These are phyloP conservation scores for Cylindrodendrum hubeiense DNA, from an alignment of 2,329 filamentous ascomycete species.

Conservation along the genomic window DNA sequence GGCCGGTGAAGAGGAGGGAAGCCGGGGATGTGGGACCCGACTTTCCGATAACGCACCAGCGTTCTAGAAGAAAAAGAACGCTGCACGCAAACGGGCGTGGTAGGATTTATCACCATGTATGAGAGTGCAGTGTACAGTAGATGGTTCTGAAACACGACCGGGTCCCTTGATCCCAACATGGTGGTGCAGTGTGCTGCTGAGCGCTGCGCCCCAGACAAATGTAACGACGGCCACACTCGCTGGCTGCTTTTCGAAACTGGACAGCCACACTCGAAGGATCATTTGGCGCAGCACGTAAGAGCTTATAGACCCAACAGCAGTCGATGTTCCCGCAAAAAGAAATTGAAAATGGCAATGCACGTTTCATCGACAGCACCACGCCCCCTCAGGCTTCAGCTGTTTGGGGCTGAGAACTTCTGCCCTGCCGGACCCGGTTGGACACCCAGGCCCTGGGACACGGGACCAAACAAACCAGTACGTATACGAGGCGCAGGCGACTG, in stretches of 20 bases:
- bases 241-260: constrained; percentile 18
- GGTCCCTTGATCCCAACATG: constrained; percentile 29
- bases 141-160: constrained; percentile 30
- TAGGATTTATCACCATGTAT: constrained; percentile 8
- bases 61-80: constrained; percentile 28
- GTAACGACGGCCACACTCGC: constrained; percentile 8
- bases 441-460: constrained; percentile 1
- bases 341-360: constrained; percentile 20
- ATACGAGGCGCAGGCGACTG: constrained; percentile 2
- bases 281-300: constrained; percentile 21
- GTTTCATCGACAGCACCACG: constrained; percentile 20
- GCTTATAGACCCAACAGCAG: not conserved
- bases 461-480: constrained; percentile 22
- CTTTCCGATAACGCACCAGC: constrained; percentile 3
- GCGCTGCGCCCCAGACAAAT: constrained; percentile 16
- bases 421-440: constrained; percentile 20
- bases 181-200: constrained; percentile 22
- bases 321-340: constrained; percentile 14
- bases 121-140: constrained; percentile 12
- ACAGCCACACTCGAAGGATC: constrained; percentile 30
- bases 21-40: constrained; percentile 8
- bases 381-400: not conserved
- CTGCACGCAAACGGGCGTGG: constrained; percentile 27
- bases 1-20: constrained; percentile 10
- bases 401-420: constrained; percentile 12